These are phyloP conservation scores for Chalara sp. DNA, from an alignment of 2,329 filamentous ascomycete genomes.

Conservation along the genomic window DNA sequence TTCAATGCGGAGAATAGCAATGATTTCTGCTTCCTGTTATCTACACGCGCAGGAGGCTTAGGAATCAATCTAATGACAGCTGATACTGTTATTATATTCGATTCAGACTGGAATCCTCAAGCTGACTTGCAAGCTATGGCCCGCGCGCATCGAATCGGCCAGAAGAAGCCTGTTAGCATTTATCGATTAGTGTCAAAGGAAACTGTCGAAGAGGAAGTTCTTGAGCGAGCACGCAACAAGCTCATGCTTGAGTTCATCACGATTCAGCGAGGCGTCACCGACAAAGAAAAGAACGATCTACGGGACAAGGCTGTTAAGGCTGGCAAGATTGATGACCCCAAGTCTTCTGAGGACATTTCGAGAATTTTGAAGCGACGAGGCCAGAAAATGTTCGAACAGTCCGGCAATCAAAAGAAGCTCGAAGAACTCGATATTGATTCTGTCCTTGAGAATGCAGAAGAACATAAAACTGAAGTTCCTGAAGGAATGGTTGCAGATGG, in stretches of 20 bases:
- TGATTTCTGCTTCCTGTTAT: conserved; percentile 94
- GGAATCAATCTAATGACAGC: conserved; percentile 99
- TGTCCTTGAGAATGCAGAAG: conserved; percentile 91
- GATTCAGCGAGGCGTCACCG: conserved; percentile 92
- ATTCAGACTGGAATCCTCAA: conserved; percentile 98
- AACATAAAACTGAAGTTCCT: conserved; percentile 92
- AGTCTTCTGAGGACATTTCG: conserved; percentile 89
- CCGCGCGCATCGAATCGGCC: conserved; percentile 92
- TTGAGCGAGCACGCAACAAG: conserved; percentile 95
- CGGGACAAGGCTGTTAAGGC: conserved; percentile 73
- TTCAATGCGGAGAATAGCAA: conserved; percentile 96
- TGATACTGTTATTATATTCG: conserved; percentile 95
- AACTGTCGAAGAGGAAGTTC: conserved; percentile 94
- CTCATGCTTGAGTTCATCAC: conserved; percentile 95
- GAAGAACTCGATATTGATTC: conserved; percentile 97
- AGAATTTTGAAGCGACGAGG: conserved; percentile 94
- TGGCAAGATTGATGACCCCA: conserved; percentile 72
- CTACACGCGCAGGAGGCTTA: conserved; percentile 91
- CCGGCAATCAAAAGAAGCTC: conserved; percentile 89
- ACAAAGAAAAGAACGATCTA: conserved; percentile 78
- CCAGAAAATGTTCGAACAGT: conserved; percentile 99
- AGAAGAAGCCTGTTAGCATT: conserved; percentile 92
- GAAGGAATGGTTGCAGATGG: conserved; percentile 93
- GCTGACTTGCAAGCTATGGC: conserved; percentile 98
- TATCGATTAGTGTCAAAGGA: conserved; percentile 97